Evolutionary conservation across 176 grass and related monocot species (phyloP).

Genomic region (Echinochloa phyllopogon): DNA sequence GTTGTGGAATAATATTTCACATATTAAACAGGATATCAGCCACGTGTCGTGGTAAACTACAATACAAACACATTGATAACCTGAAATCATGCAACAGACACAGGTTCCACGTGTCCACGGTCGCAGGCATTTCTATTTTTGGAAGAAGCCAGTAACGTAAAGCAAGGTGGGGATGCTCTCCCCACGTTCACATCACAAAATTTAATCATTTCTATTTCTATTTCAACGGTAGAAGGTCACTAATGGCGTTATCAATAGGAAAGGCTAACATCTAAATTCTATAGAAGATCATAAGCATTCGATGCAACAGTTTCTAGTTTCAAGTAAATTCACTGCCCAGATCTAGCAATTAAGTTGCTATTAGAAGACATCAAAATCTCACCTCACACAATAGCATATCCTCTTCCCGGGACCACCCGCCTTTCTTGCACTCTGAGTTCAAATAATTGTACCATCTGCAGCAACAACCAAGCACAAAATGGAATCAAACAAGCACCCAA

Average conservation of each 20-base stretch:
- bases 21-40: conserved; percentile 8
- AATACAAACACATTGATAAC: conserved; percentile 13
- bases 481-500: neutral
- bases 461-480: conserved; percentile 6
- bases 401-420: conserved; percentile 92
- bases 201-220: too few relatives aligned
- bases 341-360: conserved; percentile 17
- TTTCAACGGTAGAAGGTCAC: neutral
- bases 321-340: neutral
- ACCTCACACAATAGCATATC: conserved; percentile 95
- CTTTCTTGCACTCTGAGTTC: conserved; percentile 99
- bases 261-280: neutral
- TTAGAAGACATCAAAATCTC: conserved; percentile 47
- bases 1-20: neutral
- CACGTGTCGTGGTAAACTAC: conserved; percentile 9
- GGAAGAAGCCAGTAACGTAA: too few relatives aligned
- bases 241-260: neutral
- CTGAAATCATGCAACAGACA: neutral
- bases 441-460: conserved; percentile 93
- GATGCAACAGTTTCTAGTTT: conserved; percentile 5
- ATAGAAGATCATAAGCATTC: neutral
- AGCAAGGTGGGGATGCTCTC: too few relatives aligned
- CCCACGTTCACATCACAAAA: too few relatives aligned
- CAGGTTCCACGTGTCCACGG: conserved; percentile 5
- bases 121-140: neutral